Percentiles rank a stretch among this genome's conserved stretches.
Conservation (phyloP, 331 rosid genomes). For the Saraca asoca region DNA sequence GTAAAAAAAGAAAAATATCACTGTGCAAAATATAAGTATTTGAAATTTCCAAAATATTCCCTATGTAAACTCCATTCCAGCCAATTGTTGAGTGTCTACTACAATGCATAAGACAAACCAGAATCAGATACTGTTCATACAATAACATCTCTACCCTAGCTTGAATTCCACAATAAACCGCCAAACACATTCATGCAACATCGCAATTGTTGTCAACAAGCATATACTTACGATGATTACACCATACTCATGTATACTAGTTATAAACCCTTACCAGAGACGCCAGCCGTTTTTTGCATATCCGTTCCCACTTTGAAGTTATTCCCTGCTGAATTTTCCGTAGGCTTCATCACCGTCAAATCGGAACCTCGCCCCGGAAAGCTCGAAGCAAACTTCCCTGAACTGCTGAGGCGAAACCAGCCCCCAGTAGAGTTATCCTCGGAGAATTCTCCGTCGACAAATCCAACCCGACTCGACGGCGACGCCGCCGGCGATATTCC, state of each 20-base stretch:
- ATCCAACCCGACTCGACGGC: constrained; percentile 38
- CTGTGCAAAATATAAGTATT: no score
- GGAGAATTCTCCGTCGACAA: constrained; percentile 37
- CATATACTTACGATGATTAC: neutral
- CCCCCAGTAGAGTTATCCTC: constrained; percentile 34
- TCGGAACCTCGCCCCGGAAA: constrained; percentile 22
- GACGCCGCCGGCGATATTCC: constrained; percentile 27
- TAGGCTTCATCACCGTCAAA: constrained; percentile 4
- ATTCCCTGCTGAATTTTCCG: constrained; percentile 16
- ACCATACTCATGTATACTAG: neutral
- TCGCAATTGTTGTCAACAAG: neutral
- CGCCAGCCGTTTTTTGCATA: neutral
- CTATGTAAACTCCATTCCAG: neutral
- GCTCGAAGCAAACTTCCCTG: neutral
- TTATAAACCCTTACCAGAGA: constrained; percentile 14
- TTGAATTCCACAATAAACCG: neutral
- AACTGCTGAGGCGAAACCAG: constrained; percentile 28
- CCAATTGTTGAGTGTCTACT: neutral
- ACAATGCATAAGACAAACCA: neutral
- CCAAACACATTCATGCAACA: neutral
- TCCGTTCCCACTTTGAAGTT: constrained; percentile 2
- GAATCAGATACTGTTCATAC: constrained; percentile 7
- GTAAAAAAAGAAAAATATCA: no score
- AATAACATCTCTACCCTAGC: neutral
- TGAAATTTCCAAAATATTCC: neutral